Conservation (phyloP, 495 filamentous ascomycete genomes). For the Aspergillus wentii region DNA sequence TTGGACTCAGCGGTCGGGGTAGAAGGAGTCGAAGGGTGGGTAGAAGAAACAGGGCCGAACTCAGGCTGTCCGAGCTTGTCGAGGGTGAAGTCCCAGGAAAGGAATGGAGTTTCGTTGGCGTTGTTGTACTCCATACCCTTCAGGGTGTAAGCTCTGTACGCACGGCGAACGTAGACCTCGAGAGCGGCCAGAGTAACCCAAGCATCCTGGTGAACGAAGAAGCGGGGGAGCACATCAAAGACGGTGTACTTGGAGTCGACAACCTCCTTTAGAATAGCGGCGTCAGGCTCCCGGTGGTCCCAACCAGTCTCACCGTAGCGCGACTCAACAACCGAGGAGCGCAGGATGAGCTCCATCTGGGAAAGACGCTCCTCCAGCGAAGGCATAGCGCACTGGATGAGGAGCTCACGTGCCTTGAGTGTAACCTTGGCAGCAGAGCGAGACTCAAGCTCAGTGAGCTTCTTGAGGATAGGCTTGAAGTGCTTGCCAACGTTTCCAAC, state of each 20-base stretch:
- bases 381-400: slow-evolving; percentile 94
- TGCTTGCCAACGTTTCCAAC: slow-evolving; percentile 83
- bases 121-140: slow-evolving; percentile 84
- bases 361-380: slow-evolving; percentile 90
- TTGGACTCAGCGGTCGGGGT: slow-evolving; percentile 65
- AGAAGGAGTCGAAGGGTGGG: slow-evolving; percentile 75
- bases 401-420: slow-evolving; percentile 90
- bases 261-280: slow-evolving; percentile 88
- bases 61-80: slow-evolving; percentile 88
- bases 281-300: slow-evolving; percentile 89
- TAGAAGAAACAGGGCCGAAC: slow-evolving; percentile 72
- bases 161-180: slow-evolving; percentile 93
- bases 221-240: slow-evolving; percentile 89
- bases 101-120: slow-evolving; percentile 69
- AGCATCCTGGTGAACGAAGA: slow-evolving; percentile 89
- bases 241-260: slow-evolving; percentile 98
- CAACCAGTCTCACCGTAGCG: slow-evolving; percentile 95
- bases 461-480: slow-evolving; percentile 77
- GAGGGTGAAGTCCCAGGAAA: slow-evolving; percentile 94
- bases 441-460: slow-evolving; percentile 86
- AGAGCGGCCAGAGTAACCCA: slow-evolving; percentile 94
- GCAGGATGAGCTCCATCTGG: slow-evolving; percentile 98
- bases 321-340: slow-evolving; percentile 94
- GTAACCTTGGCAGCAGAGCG: slow-evolving; percentile 91
- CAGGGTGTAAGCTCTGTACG: slow-evolving; percentile 90